Evolutionary conservation across 306 rosid species (phyloP).

Genomic region (Aeschynomene evenia): DNA sequence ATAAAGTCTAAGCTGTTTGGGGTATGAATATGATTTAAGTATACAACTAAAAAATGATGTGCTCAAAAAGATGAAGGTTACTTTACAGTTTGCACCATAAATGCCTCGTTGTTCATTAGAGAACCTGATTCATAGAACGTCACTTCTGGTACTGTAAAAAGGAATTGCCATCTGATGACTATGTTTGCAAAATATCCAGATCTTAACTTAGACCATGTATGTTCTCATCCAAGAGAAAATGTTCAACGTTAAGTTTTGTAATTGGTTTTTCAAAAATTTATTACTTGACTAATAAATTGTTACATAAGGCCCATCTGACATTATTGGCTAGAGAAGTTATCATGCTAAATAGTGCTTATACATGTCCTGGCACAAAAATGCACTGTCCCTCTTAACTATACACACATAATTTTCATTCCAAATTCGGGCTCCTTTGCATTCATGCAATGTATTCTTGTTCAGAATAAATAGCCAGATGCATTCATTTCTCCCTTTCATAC

Average conservation of each 20-base stretch:
- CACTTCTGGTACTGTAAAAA: background rate
- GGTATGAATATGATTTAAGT: too few relatives aligned
- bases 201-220: background rate
- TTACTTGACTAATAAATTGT: background rate
- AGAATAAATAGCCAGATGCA: conserved; percentile 12
- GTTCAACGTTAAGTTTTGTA: background rate
- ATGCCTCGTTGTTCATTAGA: background rate
- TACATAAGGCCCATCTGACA: too few relatives aligned
- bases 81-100: background rate
- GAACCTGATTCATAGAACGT: background rate
- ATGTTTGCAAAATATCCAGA: background rate
- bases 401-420: conserved; percentile 23
- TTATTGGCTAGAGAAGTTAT: conserved; percentile 5
- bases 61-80: background rate
- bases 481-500: conserved; percentile 12
- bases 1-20: background rate
- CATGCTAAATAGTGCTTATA: background rate
- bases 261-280: background rate
- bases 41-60: background rate
- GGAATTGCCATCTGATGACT: background rate
- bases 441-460: background rate
- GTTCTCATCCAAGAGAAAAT: background rate
- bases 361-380: conserved; percentile 8
- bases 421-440: background rate
- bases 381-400: background rate